Evolutionary conservation across 73 alveolate species (phyloP).

Genomic region (Paramecium biaurelia): DNA sequence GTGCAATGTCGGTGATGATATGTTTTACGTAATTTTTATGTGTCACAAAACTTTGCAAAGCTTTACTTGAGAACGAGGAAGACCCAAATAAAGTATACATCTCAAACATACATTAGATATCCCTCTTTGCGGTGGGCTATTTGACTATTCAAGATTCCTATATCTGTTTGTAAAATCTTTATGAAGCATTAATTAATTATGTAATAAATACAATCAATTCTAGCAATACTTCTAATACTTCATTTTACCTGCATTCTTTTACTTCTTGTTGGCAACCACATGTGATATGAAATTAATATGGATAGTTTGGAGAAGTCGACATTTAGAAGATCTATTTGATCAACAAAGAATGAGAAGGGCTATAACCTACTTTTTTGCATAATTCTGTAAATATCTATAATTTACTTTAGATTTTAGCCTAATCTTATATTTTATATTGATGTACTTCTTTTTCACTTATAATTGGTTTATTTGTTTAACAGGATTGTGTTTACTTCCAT

Average conservation of each 20-base stretch:
- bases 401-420: conserved; percentile 11
- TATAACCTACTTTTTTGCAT: not conserved
- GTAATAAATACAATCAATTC: not conserved
- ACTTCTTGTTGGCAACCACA: conserved; percentile 33
- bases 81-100: not conserved
- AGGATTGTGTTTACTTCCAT: not conserved
- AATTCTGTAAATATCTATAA: not conserved
- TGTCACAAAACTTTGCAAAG: conserved; percentile 6
- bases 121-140: not conserved
- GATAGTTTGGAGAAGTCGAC: conserved; percentile 29
- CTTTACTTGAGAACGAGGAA: conserved; percentile 23
- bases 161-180: not conserved
- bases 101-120: not conserved
- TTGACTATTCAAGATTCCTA: conserved; percentile 12
- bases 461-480: conserved; percentile 42
- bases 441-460: not conserved
- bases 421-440: not conserved
- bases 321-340: conserved; percentile 5
- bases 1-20: conserved; percentile 34
- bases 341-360: conserved; percentile 25
- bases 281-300: conserved; percentile 44
- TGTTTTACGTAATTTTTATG: conserved; percentile 41
- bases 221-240: conserved; percentile 40
- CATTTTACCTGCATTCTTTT: conserved; percentile 39
- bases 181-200: not conserved